Percentiles rank a stretch among this genome's conserved stretches.
These are phyloP conservation scores for Blastobotrys parvus DNA, from an alignment of 805 yeast species.

Conservation along the genomic window DNA sequence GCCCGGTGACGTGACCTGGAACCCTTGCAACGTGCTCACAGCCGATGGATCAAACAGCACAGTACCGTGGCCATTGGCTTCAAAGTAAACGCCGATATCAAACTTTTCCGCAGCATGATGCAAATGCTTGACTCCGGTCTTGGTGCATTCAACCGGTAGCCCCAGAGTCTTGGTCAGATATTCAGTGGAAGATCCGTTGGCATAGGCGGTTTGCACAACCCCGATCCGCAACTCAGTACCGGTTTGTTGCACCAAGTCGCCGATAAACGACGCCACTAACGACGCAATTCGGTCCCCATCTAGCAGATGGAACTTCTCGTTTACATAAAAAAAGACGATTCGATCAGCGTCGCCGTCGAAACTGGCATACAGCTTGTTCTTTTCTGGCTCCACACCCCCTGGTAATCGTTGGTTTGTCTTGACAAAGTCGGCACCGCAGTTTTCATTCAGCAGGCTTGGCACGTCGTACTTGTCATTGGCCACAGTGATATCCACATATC, in stretches of 20 bases:
- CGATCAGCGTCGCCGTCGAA: constrained; percentile 98
- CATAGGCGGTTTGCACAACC: constrained; percentile 95
- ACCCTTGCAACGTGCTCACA: constrained; percentile 30
- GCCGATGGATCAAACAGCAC: constrained; percentile 64
- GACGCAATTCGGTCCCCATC: constrained; percentile 96
- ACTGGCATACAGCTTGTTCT: constrained; percentile 55
- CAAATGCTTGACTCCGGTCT: constrained; percentile 94
- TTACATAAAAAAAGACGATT: constrained; percentile 58
- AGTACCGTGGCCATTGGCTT: constrained; percentile 99
- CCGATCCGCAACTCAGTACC: constrained; percentile 46
- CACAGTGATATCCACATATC: constrained; percentile 33
- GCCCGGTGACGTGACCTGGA: constrained; percentile 34
- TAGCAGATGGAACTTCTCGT: constrained; percentile 34
- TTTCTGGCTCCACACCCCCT: constrained; percentile 39
- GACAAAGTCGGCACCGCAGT: constrained; percentile 94
- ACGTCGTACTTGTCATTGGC: constrained; percentile 45
- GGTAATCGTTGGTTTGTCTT: constrained; percentile 84
- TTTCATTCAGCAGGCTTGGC: constrained; percentile 57
- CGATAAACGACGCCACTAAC: constrained; percentile 59
- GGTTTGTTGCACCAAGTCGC: constrained; percentile 40
- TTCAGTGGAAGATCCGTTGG: constrained; percentile 84
- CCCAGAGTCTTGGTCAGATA: constrained; percentile 53
- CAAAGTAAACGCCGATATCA: constrained; percentile 91
- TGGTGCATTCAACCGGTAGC: constrained; percentile 78
- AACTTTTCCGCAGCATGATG: constrained; percentile 84